Evolutionary conservation across 257 asterid species (phyloP).

Genomic region (Scutellaria minor): DNA sequence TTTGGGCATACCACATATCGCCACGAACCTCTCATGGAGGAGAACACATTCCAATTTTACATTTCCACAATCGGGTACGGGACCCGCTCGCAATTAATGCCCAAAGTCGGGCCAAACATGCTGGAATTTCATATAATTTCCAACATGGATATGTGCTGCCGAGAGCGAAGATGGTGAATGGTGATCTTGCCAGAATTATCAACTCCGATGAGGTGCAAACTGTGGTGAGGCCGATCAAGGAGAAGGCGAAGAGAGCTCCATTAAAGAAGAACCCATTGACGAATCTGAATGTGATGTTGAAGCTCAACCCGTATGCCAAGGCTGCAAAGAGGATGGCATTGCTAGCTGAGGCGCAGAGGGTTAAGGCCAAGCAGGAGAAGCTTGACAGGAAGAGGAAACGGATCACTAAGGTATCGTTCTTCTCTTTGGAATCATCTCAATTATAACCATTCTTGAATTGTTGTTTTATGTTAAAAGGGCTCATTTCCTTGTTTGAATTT

Average conservation of each 20-base stretch:
- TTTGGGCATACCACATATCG: too few relatives aligned
- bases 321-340: conserved; percentile 82
- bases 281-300: conserved; percentile 69
- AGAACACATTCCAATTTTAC: too few relatives aligned
- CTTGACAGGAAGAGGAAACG: conserved; percentile 70
- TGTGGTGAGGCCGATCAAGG: conserved; percentile 82
- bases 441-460: too few relatives aligned
- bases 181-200: conserved; percentile 81
- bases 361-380: conserved; percentile 77
- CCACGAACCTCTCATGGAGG: too few relatives aligned
- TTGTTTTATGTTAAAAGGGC: too few relatives aligned
- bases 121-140: too few relatives aligned
- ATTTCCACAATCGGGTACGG: too few relatives aligned
- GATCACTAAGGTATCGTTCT: conserved; percentile 63
- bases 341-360: conserved; percentile 77
- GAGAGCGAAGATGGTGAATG: conserved; percentile 79
- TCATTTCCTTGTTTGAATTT: too few relatives aligned
- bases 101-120: too few relatives aligned
- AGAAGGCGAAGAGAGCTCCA: conserved; percentile 64
- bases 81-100: too few relatives aligned
- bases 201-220: conserved; percentile 93
- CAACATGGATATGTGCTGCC: conserved; percentile 76
- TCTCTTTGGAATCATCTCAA: not conserved
- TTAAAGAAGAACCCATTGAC: conserved; percentile 81
- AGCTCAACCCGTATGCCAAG: conserved; percentile 83